A percentile compares a stretch with the other conserved stretches of the same genome.
These are phyloP conservation scores for Physcomitrium patens DNA, from an alignment of 225 moss, liverwort and hornwort genomes.

Conservation along the genomic window DNA sequence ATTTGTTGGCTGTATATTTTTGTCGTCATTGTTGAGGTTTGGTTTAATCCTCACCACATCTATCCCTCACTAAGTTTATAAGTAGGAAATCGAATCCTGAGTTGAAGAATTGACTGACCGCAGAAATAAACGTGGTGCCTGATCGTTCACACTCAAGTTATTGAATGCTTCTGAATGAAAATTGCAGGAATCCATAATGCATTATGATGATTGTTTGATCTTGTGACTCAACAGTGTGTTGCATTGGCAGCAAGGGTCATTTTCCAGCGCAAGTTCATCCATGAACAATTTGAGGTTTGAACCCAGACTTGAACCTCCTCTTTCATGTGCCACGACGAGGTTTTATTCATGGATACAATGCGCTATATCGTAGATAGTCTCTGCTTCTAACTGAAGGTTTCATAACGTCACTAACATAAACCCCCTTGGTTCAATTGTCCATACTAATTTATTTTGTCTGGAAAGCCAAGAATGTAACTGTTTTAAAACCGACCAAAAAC, in stretches of 20 bases:
- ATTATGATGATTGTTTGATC: not conserved
- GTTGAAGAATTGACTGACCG: not conserved
- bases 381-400: no score
- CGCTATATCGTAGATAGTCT: not conserved
- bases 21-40: conserved; percentile 32
- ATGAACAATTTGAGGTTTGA: conserved; percentile 41
- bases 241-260: conserved; percentile 34
- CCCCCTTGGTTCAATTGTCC: no score
- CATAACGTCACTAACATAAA: no score
- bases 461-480: not conserved
- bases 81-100: not conserved
- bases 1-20: conserved; percentile 37
- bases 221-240: conserved; percentile 21
- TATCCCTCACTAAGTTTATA: not conserved
- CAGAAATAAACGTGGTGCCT: not conserved
- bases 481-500: not conserved
- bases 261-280: conserved; percentile 32
- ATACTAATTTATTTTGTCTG: no score
- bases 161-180: not conserved
- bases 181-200: not conserved
- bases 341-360: not conserved
- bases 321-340: not conserved
- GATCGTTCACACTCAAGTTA: not conserved
- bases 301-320: not conserved
- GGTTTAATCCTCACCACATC: not conserved